Percentiles rank a stretch among this genome's conserved stretches.
phyloP scores from a whole-genome alignment of 1,139 yeast species.

The Pichia sorboxylosa region DNA sequence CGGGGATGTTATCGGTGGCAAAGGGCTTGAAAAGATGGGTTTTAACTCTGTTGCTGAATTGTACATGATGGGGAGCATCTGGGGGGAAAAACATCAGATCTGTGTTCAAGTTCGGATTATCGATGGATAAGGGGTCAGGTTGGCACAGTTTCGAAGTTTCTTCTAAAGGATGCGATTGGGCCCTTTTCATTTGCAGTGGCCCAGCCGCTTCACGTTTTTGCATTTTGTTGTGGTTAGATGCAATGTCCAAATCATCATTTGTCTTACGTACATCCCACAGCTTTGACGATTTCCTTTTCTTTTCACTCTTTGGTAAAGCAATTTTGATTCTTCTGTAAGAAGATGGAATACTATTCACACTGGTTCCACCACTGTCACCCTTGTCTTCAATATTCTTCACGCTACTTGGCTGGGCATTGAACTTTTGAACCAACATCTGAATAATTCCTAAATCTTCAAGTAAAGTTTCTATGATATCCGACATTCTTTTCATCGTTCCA shows the following conservation, averaged over 20 bases:
- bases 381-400: slow-evolving; percentile 20
- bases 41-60: background rate
- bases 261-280: background rate
- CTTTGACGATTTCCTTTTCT: slow-evolving; percentile 1
- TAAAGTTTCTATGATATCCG: slow-evolving; percentile 29
- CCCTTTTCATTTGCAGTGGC: slow-evolving; percentile 1
- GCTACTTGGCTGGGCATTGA: slow-evolving; percentile 19
- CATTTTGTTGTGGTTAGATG: background rate
- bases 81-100: no score
- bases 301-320: slow-evolving; percentile 5
- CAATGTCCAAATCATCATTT: background rate
- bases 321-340: slow-evolving; percentile 17
- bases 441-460: slow-evolving; percentile 29
- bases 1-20: no score
- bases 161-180: slow-evolving; percentile 2
- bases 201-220: no score
- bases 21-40: background rate
- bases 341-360: slow-evolving; percentile 21
- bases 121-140: no score
- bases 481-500: slow-evolving; percentile 29
- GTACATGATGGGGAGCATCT: no score
- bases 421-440: slow-evolving; percentile 24
- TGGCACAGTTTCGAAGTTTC: no score
- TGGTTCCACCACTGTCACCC: slow-evolving; percentile 20
- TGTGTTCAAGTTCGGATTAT: no score